Base-by-base conservation (phyloP, 768 basidiomycete species). In the Paxillus ammoniavirescens region DNA sequence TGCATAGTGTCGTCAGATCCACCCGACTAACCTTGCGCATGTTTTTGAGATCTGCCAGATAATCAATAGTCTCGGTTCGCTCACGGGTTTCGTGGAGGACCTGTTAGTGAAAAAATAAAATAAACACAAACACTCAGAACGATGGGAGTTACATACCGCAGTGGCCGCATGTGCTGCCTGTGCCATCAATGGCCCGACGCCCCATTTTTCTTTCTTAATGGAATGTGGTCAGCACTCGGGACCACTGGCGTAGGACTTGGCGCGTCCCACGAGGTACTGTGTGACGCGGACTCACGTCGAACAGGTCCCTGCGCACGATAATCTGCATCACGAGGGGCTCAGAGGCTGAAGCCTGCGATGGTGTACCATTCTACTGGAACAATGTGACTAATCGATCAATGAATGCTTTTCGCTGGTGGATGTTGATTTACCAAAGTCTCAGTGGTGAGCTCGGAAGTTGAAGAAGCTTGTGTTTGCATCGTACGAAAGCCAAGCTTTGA, bases 121-220 rank as follows among this genome's bases (percentile, higher is more conserved):
- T 2, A 14, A 12, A 35, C 42, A 4, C 51, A 37, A 53, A 26
- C 15, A 45, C 28, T 31, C 14, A 17, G 23, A 8, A 41, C 30
- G 14, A 23, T 7, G 18, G 4, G n/a, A 15, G 15, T 21, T 15
- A 23, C 44, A 44, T 57, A 77, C 76, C 23, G 76, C 76, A 0
- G 73, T 66, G 23, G 76, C 75, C 5, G 73, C 74, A 54, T 76
- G 76, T 4, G 76, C 74, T 2, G 67, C 71, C 55, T 77, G 76
- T 6, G 74, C 72, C 76, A 77, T 75, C 37, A 77, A 66, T 13
- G 75, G 74, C 10, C 76, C 76, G 4, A 73, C 63, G 1, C 76
- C 76, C 73, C 77, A 77, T 6, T 70, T 73, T 49, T 73, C 75
- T 18, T 65, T 65, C 74, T 77, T 53, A 8, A 33, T 42, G 12